Evolutionary conservation across 257 asterid genomes (phyloP), one percentile per base, ranked within the genome.

Genomic region (Paulownia fortunei): DNA sequence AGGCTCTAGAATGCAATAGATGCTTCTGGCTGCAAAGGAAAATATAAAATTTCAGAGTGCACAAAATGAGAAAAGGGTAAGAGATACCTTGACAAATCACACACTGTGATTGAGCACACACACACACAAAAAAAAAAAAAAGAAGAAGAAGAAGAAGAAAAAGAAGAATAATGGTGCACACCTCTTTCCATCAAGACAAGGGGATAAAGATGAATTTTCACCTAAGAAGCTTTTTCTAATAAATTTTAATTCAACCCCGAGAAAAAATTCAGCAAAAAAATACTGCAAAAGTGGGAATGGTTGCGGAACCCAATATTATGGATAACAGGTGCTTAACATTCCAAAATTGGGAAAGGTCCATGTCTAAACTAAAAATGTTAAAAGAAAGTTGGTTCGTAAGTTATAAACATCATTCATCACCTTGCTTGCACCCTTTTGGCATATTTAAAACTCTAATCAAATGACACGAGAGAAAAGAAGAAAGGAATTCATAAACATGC

Each of bases 21-120:
- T 69, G 89, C 89, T 87, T 92, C 81, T 71, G 96, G 85, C 98
- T 92, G 96, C 90, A 86, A 81, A 82, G 63, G 21, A 51, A 77
- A 63, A 82, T 3, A 27, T 21, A 47, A 21, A 67, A 44, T 18
- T 54, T 77, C 41, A 77, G 78, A 77, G 26, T 23, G 60, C 2
- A 23, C 8, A 72, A 74, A 67, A 24, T n/a, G 23, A 54, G 39
- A 32, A 8, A 26, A 21, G 61, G 66, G 18, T 26, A 56, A 2
- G 34, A 16, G 51, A 46, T 36, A 49, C 46, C 76, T 16, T 30
- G 32, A 62, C 37, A 52, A 36, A 63, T 65, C 58, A 72, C 54
- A 54, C 44, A 42, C 21, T 46, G 27, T 72, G 6, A 19, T 52
- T 27, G 26, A 56, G 72, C 44, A 75, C 47, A 34, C 16, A 13